These are phyloP conservation scores for Blastocystis sp. DNA, from an alignment of 352 stramenopile species.

Conservation along the genomic window DNA sequence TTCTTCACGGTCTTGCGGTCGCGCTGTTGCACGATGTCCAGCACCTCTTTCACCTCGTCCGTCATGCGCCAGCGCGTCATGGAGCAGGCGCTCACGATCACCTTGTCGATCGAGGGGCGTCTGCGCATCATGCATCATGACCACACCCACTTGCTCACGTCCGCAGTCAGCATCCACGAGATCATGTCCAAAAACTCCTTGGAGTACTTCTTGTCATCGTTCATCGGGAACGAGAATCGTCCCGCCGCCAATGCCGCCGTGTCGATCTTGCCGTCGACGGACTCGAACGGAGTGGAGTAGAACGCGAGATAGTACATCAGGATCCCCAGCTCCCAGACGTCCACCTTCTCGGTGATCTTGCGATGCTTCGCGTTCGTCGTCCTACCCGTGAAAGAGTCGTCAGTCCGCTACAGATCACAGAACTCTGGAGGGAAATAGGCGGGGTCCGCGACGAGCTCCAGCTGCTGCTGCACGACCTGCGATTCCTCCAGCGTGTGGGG, in stretches of 20 bases:
- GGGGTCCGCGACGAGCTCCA: constrained; percentile 45
- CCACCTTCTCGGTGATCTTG: constrained; percentile 70
- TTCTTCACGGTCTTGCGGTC: not conserved
- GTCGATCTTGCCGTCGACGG: constrained; percentile 23
- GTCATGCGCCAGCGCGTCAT: constrained; percentile 70
- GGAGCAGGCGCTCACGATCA: constrained; percentile 52
- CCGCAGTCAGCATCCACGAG: constrained; percentile 31
- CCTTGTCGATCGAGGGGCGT: constrained; percentile 13
- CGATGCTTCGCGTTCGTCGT: constrained; percentile 15
- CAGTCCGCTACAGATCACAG: constrained; percentile 36
- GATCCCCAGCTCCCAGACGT: constrained; percentile 70
- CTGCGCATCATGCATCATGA: not conserved
- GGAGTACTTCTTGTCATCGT: constrained; percentile 26
- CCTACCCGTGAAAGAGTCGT: not conserved
- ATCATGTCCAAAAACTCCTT: constrained; percentile 62
- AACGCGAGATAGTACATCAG: constrained; percentile 73
- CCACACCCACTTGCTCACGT: constrained; percentile 25
- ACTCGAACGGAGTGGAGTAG: constrained; percentile 69
- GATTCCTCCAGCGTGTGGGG: constrained; percentile 46
- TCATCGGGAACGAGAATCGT: constrained; percentile 3
- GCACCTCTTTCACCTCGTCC: constrained; percentile 15
- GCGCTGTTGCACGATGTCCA: not conserved
- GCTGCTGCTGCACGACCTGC: constrained; percentile 45
- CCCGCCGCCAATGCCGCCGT: not conserved
- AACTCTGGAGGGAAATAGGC: constrained; percentile 71